A percentile compares a stretch with the other conserved stretches of the same genome.
Evolutionary conservation across 495 filamentous ascomycete genomes (phyloP).

Genomic region (Aspergillus bridgeri): DNA sequence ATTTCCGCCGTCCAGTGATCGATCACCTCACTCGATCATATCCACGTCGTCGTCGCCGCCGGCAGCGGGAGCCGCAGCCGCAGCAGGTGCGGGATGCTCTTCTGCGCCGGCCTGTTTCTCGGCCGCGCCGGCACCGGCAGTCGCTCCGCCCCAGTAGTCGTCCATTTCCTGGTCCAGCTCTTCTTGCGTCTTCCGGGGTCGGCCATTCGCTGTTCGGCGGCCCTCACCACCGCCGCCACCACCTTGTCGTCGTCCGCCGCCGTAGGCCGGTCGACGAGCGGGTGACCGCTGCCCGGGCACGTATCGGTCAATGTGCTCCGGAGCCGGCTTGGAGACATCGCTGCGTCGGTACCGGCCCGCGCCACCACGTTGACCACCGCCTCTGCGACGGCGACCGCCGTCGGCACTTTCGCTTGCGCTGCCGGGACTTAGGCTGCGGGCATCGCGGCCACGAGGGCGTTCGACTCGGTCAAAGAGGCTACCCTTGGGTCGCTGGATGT

Average conservation of each 20-base stretch:
- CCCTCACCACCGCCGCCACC: conserved; percentile 33
- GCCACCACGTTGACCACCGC: conserved; percentile 24
- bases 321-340: conserved; percentile 65
- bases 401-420: conserved; percentile 28
- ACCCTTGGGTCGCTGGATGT: conserved; percentile 62
- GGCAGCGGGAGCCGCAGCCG: conserved; percentile 31
- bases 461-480: conserved; percentile 75
- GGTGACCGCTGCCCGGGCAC: conserved; percentile 58
- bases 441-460: conserved; percentile 33
- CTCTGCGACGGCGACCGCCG: conserved; percentile 40
- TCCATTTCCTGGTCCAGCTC: conserved; percentile 95
- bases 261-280: conserved; percentile 36
- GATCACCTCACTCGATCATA: conserved; percentile 44
- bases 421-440: conserved; percentile 41
- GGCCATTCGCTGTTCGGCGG: conserved; percentile 43
- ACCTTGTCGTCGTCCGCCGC: conserved; percentile 45
- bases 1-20: neutral
- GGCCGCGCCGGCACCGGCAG: conserved; percentile 28
- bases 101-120: conserved; percentile 21
- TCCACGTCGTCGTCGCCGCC: conserved; percentile 56
- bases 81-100: conserved; percentile 22
- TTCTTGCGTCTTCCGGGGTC: conserved; percentile 85
- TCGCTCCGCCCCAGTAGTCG: conserved; percentile 70
- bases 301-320: conserved; percentile 79
- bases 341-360: conserved; percentile 52